Percentiles rank a stretch among this genome's conserved stretches.
Conservation (phyloP, 345 rosid genomes). For the Ceriops decandra region DNA sequence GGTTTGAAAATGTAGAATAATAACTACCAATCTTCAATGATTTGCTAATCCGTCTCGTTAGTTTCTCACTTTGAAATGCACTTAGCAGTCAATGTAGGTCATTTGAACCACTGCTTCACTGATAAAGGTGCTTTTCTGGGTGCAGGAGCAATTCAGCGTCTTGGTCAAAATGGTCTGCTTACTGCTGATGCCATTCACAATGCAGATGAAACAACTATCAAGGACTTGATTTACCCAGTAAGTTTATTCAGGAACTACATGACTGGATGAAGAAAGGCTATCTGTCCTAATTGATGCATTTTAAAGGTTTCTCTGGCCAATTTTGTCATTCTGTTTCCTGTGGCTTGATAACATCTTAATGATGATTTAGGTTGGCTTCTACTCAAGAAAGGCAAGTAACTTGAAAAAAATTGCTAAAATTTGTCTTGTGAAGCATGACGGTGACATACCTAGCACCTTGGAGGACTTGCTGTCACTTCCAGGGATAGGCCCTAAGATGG, state of each 20-base stretch:
- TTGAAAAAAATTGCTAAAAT: conserved; percentile 88
- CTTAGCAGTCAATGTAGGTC: too few species aligned
- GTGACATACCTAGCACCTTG: conserved; percentile 86
- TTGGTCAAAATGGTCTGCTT: conserved; percentile 61
- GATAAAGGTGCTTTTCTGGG: conserved; percentile 1
- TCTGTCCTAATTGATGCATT: conserved; percentile 5
- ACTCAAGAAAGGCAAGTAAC: conserved; percentile 79
- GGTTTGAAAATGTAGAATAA: too few species aligned
- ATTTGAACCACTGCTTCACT: neutral
- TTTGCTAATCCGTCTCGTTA: too few species aligned
- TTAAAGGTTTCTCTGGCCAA: neutral
- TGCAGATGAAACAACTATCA: conserved; percentile 76
- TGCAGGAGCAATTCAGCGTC: conserved; percentile 86
- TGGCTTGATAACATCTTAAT: neutral
- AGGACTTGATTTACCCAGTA: conserved; percentile 85
- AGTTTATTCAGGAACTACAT: conserved; percentile 10
- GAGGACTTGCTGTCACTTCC: conserved; percentile 85
- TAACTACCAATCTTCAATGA: too few species aligned
- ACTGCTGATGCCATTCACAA: conserved; percentile 73
- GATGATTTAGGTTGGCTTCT: conserved; percentile 72
- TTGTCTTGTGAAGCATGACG: conserved; percentile 65
- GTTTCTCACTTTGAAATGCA: too few species aligned
- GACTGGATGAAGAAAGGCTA: conserved; percentile 4
- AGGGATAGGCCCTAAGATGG: conserved; percentile 93
- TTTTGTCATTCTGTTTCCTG: neutral